A percentile compares a stretch with the other conserved stretches of the same genome.
phyloP scores from a whole-genome alignment of 2,329 filamentous ascomycete species.

The Hypoxylon sp. region DNA sequence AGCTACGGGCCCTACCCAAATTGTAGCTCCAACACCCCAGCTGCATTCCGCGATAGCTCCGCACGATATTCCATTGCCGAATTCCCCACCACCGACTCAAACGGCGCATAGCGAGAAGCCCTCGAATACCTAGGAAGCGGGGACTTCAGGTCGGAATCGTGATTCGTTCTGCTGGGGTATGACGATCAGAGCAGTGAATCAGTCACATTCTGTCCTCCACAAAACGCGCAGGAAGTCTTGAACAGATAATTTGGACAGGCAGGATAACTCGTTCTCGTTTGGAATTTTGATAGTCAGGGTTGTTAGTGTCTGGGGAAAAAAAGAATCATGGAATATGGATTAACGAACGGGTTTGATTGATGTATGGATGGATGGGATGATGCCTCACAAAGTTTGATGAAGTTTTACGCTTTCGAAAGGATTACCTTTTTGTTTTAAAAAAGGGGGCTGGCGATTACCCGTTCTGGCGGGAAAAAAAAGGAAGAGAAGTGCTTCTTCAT shows the following conservation, averaged over 20 bases:
- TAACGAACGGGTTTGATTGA: slow-evolving; percentile 23
- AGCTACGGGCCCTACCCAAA: slow-evolving; percentile 21
- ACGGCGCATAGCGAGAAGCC: slow-evolving; percentile 48
- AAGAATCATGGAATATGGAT: slow-evolving; percentile 17
- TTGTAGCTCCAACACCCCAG: slow-evolving; percentile 9
- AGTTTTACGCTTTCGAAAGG: slow-evolving; percentile 24
- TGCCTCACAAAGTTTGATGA: slow-evolving; percentile 29
- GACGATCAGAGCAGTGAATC: slow-evolving; percentile 34
- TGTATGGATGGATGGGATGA: slow-evolving; percentile 17
- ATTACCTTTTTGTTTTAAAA: slow-evolving; percentile 16
- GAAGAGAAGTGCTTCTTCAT: slow-evolving; percentile 38
- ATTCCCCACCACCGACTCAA: slow-evolving; percentile 50
- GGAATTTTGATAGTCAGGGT: slow-evolving; percentile 15
- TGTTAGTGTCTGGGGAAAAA: slow-evolving; percentile 24
- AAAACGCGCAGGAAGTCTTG: slow-evolving; percentile 19
- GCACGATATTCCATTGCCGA: slow-evolving; percentile 51
- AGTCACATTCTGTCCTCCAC: slow-evolving; percentile 15
- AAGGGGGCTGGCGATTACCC: slow-evolving; percentile 22
- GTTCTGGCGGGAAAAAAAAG: slow-evolving; percentile 30
- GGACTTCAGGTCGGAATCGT: slow-evolving; percentile 29
- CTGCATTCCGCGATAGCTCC: slow-evolving; percentile 38
- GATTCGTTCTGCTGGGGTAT: slow-evolving; percentile 25
- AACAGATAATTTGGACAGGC: slow-evolving; percentile 13
- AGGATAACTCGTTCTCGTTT: slow-evolving; percentile 29
- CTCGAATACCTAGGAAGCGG: slow-evolving; percentile 46